Percentiles rank a stretch among this genome's conserved stretches.
These are phyloP conservation scores for Iris macrosiphon DNA, from an alignment of 106 monocot genomes.

Conservation along the genomic window DNA sequence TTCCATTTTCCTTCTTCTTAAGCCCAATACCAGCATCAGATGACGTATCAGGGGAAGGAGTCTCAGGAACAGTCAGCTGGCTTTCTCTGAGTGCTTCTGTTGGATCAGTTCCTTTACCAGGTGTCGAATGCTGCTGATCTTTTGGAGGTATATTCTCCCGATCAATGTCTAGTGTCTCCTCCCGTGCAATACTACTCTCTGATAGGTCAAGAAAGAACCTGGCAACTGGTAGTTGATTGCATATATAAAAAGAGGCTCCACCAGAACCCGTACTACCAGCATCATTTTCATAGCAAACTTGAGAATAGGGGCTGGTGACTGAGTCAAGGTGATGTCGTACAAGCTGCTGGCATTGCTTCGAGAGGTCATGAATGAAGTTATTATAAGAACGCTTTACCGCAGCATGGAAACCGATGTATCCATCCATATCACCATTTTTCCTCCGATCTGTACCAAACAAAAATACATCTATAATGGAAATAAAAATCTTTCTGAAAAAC, in stretches of 20 bases:
- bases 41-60: constrained; percentile 90
- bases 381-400: constrained; percentile 67
- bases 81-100: constrained; percentile 69
- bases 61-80: constrained; percentile 93
- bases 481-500: too few relatives aligned
- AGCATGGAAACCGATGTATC: constrained; percentile 94
- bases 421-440: constrained; percentile 74
- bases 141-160: constrained; percentile 87
- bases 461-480: too few relatives aligned
- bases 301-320: constrained; percentile 86
- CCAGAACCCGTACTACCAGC: constrained; percentile 3
- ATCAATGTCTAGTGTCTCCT: constrained; percentile 21
- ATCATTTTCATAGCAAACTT: constrained; percentile 67
- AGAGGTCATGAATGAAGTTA: constrained; percentile 63
- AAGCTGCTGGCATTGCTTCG: constrained; percentile 95
- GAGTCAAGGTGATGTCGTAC: constrained; percentile 92
- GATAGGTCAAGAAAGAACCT: constrained; percentile 62
- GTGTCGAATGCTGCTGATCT: constrained; percentile 59
- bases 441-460: constrained; percentile 29
- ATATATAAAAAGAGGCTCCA: constrained; percentile 19
- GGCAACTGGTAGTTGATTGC: constrained; percentile 27
- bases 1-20: constrained; percentile 68
- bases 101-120: constrained; percentile 48
- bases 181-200: constrained; percentile 21
- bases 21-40: constrained; percentile 34